Conservation (phyloP, 371 early-diverging fungal species). For the Mucor indicus region DNA sequence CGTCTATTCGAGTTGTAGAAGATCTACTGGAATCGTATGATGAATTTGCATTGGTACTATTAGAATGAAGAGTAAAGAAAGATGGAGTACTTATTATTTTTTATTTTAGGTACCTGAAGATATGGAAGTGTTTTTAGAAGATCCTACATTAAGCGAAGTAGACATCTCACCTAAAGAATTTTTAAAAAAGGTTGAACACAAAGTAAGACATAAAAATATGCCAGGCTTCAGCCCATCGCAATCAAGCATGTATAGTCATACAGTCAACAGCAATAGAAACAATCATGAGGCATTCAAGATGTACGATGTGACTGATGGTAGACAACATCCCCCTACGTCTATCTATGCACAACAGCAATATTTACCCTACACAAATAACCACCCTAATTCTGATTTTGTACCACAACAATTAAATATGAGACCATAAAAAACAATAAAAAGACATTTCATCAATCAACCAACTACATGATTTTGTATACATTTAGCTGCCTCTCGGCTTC, state of each 20-base stretch:
- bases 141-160: slow-evolving; percentile 31
- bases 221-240: neutral
- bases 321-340: slow-evolving; percentile 27
- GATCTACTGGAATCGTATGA: slow-evolving; percentile 73
- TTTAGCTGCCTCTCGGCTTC: no score
- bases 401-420: slow-evolving; percentile 22
- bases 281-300: slow-evolving; percentile 7
- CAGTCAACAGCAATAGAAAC: no score
- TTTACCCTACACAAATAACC: slow-evolving; percentile 35
- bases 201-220: slow-evolving; percentile 30
- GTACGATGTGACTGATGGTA: slow-evolving; percentile 17
- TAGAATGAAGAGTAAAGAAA: no score
- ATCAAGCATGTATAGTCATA: slow-evolving; percentile 11
- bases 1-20: slow-evolving; percentile 75
- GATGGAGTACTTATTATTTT: no score
- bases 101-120: slow-evolving; percentile 38
- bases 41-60: slow-evolving; percentile 65
- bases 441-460: no score
- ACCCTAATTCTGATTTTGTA: slow-evolving; percentile 25
- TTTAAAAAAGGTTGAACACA: slow-evolving; percentile 38
- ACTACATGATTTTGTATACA: no score
- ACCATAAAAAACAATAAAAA: no score
- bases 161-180: slow-evolving; percentile 45
- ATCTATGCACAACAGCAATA: slow-evolving; percentile 43
- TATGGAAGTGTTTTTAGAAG: slow-evolving; percentile 39